Base-by-base conservation (phyloP, 208 protist genomes). In the Leishmania major region DNA sequence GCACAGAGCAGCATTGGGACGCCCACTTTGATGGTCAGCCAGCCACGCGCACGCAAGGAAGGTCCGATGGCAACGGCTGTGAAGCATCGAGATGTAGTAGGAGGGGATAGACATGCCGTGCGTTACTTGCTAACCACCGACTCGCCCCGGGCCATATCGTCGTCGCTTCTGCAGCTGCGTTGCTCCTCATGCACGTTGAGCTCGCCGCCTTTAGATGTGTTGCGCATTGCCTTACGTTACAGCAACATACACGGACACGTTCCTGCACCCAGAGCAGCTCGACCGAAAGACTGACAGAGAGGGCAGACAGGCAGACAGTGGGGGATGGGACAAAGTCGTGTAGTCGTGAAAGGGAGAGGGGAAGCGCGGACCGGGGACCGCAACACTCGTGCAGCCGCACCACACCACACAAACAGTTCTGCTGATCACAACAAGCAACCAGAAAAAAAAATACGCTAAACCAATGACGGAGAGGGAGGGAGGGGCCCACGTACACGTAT, bases 271-370 rank as follows among this genome's bases (percentile, higher is more conserved):
- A 17, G 17, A 11, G 11, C 10, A 37, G 4, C 3, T 45, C 35
- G 31, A 74, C 60, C 77, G 31, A 15, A 47, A 84, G 49, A 2
- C 60, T 47, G 45, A 72, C 11, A 70, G 64, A 76, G 79, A 71
- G 59, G 37, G 37, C 37, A 37, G 37, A 37, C 37, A 28, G 64
- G 59, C 3, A 15, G 51, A 49, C 13, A 13, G 35, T 4, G 28
- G 59, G 59, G 59, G 59, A 17, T 8, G 66, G 66, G 66, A 17
- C 10, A 47, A 47, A 47, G 35, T n/a, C 1, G 35, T 71, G 66
- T 71, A 28, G 66, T 35, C 45, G 43, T 45, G 17, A 49, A 73
- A 13, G 28, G 19, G 13, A 11, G 59, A 10, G 13, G 59, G 4
- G 59, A 25, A 64, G 59, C 59, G 59, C 59, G 5, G 25, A 64